phyloP scores from a whole-genome alignment of 768 basidiomycete species.

The Gloeophyllum trabeum region DNA sequence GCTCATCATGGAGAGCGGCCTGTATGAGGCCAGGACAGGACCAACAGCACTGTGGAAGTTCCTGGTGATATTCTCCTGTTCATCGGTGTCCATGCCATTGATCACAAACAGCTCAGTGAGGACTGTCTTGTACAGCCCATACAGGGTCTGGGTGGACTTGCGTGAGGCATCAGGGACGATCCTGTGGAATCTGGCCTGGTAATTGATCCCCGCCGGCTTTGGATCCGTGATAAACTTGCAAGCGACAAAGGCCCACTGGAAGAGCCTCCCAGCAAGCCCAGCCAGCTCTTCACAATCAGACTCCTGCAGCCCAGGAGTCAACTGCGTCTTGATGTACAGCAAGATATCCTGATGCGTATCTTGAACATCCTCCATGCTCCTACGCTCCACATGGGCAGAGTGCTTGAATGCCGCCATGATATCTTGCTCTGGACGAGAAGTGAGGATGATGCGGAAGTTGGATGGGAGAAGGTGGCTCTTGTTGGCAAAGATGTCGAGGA shows the following conservation, averaged over 20 bases:
- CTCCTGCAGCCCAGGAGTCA: not conserved
- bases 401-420: conserved; percentile 5
- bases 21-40: not conserved
- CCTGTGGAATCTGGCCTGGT: not conserved
- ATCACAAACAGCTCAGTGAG: not conserved
- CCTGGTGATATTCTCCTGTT: not conserved
- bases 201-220: not conserved
- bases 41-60: not conserved
- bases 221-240: not conserved
- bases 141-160: not conserved
- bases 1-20: not conserved
- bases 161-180: not conserved
- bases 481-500: conserved; percentile 13
- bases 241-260: not conserved
- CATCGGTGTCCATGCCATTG: not conserved
- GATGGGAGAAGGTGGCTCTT: conserved; percentile 12
- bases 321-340: not conserved
- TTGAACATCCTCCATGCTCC: not conserved
- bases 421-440: conserved; percentile 18
- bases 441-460: conserved; percentile 21
- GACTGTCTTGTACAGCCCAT: not conserved
- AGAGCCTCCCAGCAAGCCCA: not conserved
- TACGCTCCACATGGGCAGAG: not conserved
- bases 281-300: not conserved
- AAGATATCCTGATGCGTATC: not conserved